Evolutionary conservation across 73 alveolate species (phyloP), one percentile per base, ranked within the genome.

Genomic region (Paramecium caudatum): DNA sequence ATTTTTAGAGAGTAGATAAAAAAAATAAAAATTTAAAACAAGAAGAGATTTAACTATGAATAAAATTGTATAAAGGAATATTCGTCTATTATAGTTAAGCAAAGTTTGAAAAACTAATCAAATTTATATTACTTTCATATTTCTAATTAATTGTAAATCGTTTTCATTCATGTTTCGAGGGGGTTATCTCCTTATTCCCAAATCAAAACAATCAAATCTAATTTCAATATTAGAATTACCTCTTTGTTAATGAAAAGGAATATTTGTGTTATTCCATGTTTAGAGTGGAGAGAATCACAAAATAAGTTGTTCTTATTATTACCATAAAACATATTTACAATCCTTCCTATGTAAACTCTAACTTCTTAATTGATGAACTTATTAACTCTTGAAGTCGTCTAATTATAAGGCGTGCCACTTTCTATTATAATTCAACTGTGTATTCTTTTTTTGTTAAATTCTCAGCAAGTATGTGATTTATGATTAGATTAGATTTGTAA

Each of bases 1-100:
- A 65, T 65, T 65, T 65, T 0, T 65, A 10, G 47, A 33, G 13
- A 36, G 49, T 65, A 19, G 83, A n/a, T 33, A 32, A n/a, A 65
- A 65, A 65, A 65, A 65, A 36, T 32, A n/a, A 23, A 65, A 65
- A 34, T 65, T 65, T 36, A 30, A 65, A 33, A 65, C 83, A 65
- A 65, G 83, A 65, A 65, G 83, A 65, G 83, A 65, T 65, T 13
- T 65, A n/a, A 65, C 83, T 12, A 65, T 65, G 83, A 65, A 65
- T 23, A 65, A 30, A 16, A 65, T 65, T 0, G 32, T 65, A 0
- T 65, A 65, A 8, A 65, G 83, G 34, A 65, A 65, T 33, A 65
- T 65, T 33, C 27, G 46, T 27, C 23, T 55, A 55, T 55, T 55
- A 55, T 55, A 37, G 2, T 55, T 55, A 27, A 27, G 80, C 30